A percentile compares a stretch with the other conserved stretches of the same genome.
These are phyloP conservation scores for Eucalyptus pauciflora DNA, from an alignment of 345 rosid species.

Conservation along the genomic window DNA sequence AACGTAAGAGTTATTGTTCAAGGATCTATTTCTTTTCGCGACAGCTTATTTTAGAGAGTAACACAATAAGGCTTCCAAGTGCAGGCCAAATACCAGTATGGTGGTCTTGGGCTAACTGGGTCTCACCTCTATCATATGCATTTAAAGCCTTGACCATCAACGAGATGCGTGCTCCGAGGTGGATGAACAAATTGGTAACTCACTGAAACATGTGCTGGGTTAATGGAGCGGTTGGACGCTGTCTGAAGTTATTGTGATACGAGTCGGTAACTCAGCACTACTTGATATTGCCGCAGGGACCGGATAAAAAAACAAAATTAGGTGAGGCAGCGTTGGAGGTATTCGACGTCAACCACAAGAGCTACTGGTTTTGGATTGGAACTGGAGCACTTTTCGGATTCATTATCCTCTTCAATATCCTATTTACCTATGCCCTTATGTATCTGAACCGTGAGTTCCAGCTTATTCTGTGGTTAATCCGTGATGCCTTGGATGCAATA, in stretches of 20 bases:
- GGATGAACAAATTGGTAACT: constrained; percentile 58
- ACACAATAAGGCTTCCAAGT: not conserved
- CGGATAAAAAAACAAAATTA: constrained; percentile 31
- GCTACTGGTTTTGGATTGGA: constrained; percentile 84
- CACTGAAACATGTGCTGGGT: not conserved
- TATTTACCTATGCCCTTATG: constrained; percentile 58
- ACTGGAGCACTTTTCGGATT: constrained; percentile 49
- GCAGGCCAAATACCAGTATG: constrained; percentile 67
- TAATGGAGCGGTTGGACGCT: not conserved
- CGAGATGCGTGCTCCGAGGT: constrained; percentile 72
- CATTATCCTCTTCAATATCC: constrained; percentile 56
- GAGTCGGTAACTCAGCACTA: not conserved
- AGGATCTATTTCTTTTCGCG: not conserved
- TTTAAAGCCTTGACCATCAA: constrained; percentile 60
- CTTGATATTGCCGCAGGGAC: constrained; percentile 17
- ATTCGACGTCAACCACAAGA: constrained; percentile 30
- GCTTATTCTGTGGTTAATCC: not conserved
- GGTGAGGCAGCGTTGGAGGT: constrained; percentile 49
- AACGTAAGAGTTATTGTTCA: constrained; percentile 19
- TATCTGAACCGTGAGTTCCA: constrained; percentile 53
- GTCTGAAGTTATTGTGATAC: not conserved
- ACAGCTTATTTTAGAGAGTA: not conserved
- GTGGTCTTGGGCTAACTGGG: constrained; percentile 94
- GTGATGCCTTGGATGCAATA: not conserved
- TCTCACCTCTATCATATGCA: constrained; percentile 73